These are phyloP conservation scores for Aspergillus aculeatus DNA, from an alignment of 2,329 filamentous ascomycete species.

Conservation along the genomic window DNA sequence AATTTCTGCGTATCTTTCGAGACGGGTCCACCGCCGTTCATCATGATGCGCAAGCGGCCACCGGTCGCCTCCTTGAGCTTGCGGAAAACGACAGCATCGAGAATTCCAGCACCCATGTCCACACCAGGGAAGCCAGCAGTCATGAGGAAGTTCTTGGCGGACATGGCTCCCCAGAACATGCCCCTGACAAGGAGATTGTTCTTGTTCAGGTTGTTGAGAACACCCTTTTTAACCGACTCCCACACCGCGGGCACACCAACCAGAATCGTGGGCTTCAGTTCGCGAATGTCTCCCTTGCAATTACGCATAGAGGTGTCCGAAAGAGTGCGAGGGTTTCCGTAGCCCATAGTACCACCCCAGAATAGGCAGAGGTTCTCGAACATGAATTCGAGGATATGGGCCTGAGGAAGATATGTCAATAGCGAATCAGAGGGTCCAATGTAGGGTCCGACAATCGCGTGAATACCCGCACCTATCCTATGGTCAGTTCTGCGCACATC, in stretches of 20 bases:
- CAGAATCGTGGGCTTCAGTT: conserved; percentile 84
- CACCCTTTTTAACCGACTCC: conserved; percentile 96
- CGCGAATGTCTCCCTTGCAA: conserved; percentile 89
- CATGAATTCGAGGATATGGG: conserved; percentile 94
- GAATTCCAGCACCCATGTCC: conserved; percentile 57
- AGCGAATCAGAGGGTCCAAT: conserved; percentile 76
- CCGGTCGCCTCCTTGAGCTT: conserved; percentile 90
- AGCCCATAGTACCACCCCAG: conserved; percentile 89
- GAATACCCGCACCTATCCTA: conserved; percentile 71
- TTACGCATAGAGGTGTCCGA: conserved; percentile 84
- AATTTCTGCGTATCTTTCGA: conserved; percentile 85
- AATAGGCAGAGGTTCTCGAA: conserved; percentile 89
- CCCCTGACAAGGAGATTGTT: conserved; percentile 68
- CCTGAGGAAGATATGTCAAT: conserved; percentile 87
- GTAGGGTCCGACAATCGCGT: conserved; percentile 72
- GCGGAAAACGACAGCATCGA: conserved; percentile 85
- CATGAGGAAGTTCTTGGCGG: conserved; percentile 62
- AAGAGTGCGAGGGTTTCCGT: conserved; percentile 85
- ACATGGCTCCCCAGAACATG: conserved; percentile 72
- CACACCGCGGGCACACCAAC: conserved; percentile 95
- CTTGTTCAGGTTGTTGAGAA: conserved; percentile 73
- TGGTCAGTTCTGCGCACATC: conserved; percentile 8
- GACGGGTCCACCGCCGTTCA: conserved; percentile 93
- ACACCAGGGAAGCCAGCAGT: conserved; percentile 50
- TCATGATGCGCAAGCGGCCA: conserved; percentile 79